Conservation (phyloP, 1,139 yeast species). For the Lodderomyces beijingensis region DNA sequence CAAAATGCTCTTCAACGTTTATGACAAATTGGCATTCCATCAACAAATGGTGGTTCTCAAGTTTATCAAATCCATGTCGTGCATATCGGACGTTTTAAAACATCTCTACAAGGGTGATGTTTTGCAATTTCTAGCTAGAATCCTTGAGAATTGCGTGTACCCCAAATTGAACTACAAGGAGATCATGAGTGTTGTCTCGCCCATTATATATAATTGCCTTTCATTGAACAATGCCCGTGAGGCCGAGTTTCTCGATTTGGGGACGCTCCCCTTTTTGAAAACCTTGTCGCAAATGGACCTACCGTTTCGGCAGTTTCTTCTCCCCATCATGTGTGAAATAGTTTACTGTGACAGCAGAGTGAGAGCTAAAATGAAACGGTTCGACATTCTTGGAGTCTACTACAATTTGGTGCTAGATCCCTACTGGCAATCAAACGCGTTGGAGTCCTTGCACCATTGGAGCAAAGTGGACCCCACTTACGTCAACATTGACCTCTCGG, state of each 20-base stretch:
- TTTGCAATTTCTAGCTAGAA: slow-evolving; percentile 34
- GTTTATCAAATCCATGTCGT: slow-evolving; percentile 42
- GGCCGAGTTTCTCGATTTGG: slow-evolving; percentile 49
- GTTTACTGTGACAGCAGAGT: slow-evolving; percentile 46
- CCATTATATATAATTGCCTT: slow-evolving; percentile 52
- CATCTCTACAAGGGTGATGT: slow-evolving; percentile 38
- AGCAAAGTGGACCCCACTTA: slow-evolving; percentile 23
- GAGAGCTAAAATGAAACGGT: slow-evolving; percentile 31
- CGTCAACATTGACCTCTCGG: slow-evolving; percentile 22
- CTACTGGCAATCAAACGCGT: slow-evolving; percentile 67
- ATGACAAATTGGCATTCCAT: slow-evolving; percentile 23
- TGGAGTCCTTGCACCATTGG: slow-evolving; percentile 53
- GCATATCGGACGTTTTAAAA: slow-evolving; percentile 31
- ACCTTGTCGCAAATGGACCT: slow-evolving; percentile 42
- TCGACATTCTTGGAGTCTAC: slow-evolving; percentile 44
- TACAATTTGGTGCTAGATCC: slow-evolving; percentile 51
- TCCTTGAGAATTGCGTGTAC: slow-evolving; percentile 28
- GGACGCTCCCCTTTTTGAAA: slow-evolving; percentile 50
- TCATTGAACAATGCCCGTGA: slow-evolving; percentile 53
- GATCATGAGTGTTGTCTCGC: slow-evolving; percentile 38
- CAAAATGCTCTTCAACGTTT: slow-evolving; percentile 40
- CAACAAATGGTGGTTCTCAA: slow-evolving; percentile 39
- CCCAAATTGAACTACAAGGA: slow-evolving; percentile 32
- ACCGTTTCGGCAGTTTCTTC: slow-evolving; percentile 56
- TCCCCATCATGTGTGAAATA: slow-evolving; percentile 62